These are phyloP conservation scores for Globisporangium heterothallicum DNA, from an alignment of 352 stramenopile genomes.

Conservation along the genomic window DNA sequence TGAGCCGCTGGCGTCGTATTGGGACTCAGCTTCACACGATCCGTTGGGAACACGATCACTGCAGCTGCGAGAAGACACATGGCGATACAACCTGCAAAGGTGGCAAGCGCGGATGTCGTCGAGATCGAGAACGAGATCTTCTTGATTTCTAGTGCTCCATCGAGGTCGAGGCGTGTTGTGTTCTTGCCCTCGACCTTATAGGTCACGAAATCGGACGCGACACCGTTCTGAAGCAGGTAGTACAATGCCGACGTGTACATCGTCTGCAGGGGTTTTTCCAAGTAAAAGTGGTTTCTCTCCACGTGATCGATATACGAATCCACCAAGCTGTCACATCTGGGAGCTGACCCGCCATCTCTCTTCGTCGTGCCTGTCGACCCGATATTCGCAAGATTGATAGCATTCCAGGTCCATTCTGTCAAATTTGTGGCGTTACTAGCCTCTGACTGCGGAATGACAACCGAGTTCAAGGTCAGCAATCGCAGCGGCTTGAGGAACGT, in stretches of 20 bases:
- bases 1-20: slow-evolving; percentile 58
- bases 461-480: slow-evolving; percentile 11
- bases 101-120: slow-evolving; percentile 34
- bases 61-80: slow-evolving; percentile 52
- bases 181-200: slow-evolving; percentile 13
- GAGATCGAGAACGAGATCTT: slow-evolving; percentile 46
- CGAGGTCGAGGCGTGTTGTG: slow-evolving; percentile 15
- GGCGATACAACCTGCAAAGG: slow-evolving; percentile 38
- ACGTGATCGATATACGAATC: slow-evolving; percentile 18
- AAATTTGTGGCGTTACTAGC: background rate
- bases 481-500: slow-evolving; percentile 5
- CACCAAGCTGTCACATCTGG: slow-evolving; percentile 26
- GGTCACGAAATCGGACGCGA: slow-evolving; percentile 24
- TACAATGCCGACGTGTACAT: slow-evolving; percentile 38
- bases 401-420: slow-evolving; percentile 10
- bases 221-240: slow-evolving; percentile 47
- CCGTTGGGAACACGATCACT: slow-evolving; percentile 46
- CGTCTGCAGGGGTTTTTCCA: slow-evolving; percentile 17
- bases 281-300: slow-evolving; percentile 20
- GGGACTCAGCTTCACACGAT: slow-evolving; percentile 45
- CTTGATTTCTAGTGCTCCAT: slow-evolving; percentile 14
- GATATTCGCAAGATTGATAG: slow-evolving; percentile 3
- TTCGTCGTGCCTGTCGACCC: background rate
- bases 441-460: slow-evolving; percentile 5
- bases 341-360: slow-evolving; percentile 5